These are phyloP conservation scores for Mycena epipterygia DNA, from an alignment of 768 basidiomycete species.

Conservation along the genomic window DNA sequence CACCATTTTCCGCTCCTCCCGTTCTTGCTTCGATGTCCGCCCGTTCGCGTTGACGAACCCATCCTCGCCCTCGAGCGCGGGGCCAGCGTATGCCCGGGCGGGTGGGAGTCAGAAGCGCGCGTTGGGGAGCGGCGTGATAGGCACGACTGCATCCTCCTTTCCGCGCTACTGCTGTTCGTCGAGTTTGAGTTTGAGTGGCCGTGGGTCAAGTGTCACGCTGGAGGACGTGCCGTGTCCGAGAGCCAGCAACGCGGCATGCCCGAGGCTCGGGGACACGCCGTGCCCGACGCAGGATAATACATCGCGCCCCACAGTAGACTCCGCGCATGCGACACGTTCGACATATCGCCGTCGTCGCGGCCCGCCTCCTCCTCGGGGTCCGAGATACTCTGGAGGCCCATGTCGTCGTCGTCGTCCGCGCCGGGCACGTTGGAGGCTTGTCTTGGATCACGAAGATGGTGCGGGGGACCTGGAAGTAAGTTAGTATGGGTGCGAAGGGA, in stretches of 20 bases:
- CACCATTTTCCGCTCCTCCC: slow-evolving; percentile 59
- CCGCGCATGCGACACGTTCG: slow-evolving; percentile 88
- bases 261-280: slow-evolving; percentile 5
- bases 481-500: too few relatives aligned
- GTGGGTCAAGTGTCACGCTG: too few relatives aligned
- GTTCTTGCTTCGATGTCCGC: too few relatives aligned
- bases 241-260: slow-evolving; percentile 16
- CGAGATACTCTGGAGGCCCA: slow-evolving; percentile 3
- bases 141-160: slow-evolving; percentile 77
- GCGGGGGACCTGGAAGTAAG: too few relatives aligned
- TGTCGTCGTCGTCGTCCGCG: too few relatives aligned
- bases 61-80: slow-evolving; percentile 57
- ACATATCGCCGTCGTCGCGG: slow-evolving; percentile 77
- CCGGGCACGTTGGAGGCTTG: too few relatives aligned
- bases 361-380: too few relatives aligned
- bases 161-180: slow-evolving; percentile 60
- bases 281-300: slow-evolving; percentile 46
- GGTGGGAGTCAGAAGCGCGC: slow-evolving; percentile 57
- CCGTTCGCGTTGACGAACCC: slow-evolving; percentile 35
- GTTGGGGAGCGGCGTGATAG: slow-evolving; percentile 77
- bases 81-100: slow-evolving; percentile 46
- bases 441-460: too few relatives aligned
- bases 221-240: slow-evolving; percentile 12
- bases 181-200: slow-evolving; percentile 68
- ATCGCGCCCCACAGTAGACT: too few relatives aligned